These are phyloP conservation scores for Meripilus lineatus DNA, from an alignment of 1,284 basidiomycete species.

Conservation along the genomic window DNA sequence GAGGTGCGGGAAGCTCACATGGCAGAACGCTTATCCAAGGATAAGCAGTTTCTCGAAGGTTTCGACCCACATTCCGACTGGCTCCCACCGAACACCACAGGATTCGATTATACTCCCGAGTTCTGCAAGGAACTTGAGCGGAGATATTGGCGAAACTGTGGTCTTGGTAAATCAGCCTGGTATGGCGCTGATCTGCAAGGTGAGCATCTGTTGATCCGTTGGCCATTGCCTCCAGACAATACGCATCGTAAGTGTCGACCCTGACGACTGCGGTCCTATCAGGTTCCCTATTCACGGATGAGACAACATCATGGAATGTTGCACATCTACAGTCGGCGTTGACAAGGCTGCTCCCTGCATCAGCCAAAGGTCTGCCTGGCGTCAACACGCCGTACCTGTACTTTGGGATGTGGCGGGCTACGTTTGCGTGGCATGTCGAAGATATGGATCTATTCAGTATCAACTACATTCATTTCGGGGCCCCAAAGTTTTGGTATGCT, in stretches of 20 bases:
- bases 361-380: constrained; percentile 77
- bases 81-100: constrained; percentile 68
- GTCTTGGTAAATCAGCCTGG: constrained; percentile 85
- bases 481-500: constrained; percentile 96
- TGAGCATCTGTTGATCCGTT: constrained; percentile 23
- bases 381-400: constrained; percentile 98
- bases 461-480: constrained; percentile 99
- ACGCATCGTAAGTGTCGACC: too few species aligned
- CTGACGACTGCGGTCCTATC: constrained; percentile 1
- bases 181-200: constrained; percentile 96
- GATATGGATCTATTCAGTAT: constrained; percentile 98
- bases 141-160: constrained; percentile 89
- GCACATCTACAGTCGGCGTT: constrained; percentile 86
- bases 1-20: constrained; percentile 49
- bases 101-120: constrained; percentile 78
- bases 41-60: constrained; percentile 58
- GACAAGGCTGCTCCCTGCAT: constrained; percentile 69
- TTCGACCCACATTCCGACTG: constrained; percentile 73
- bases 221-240: neutral
- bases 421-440: constrained; percentile 99
- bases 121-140: constrained; percentile 87
- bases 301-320: constrained; percentile 89
- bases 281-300: constrained; percentile 85
- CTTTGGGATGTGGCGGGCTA: constrained; percentile 99
- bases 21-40: constrained; percentile 49